Conservation (phyloP, 495 filamentous ascomycete genomes). For the Sphaerosporella brunnea region DNA sequence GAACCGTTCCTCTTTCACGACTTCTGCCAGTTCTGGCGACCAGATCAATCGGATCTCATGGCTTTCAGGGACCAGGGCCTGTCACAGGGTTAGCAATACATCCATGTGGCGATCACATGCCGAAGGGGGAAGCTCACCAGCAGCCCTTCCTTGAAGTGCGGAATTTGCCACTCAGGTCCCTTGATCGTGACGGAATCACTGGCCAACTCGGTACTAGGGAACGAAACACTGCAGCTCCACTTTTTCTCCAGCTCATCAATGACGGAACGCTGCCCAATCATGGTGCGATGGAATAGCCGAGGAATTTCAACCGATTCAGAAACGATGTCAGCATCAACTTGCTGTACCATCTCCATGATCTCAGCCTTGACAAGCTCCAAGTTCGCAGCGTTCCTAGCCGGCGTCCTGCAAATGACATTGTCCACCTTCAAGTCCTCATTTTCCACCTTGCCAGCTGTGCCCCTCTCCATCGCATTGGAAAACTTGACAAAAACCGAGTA, state of each 20-base stretch:
- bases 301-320: constrained; percentile 83
- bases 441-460: constrained; percentile 67
- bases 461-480: constrained; percentile 95
- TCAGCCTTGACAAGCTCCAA: constrained; percentile 94
- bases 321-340: constrained; percentile 93
- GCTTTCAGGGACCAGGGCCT: constrained; percentile 91
- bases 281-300: constrained; percentile 82
- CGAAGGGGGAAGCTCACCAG: constrained; percentile 38
- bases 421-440: constrained; percentile 97
- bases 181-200: constrained; percentile 91
- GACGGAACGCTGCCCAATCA: constrained; percentile 67
- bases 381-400: constrained; percentile 89
- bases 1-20: constrained; percentile 63
- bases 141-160: constrained; percentile 85
- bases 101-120: too few relatives aligned
- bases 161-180: constrained; percentile 92
- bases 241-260: constrained; percentile 93
- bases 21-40: constrained; percentile 52
- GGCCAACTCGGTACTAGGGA: constrained; percentile 90
- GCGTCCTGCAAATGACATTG: constrained; percentile 96
- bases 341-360: constrained; percentile 98
- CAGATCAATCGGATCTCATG: constrained; percentile 76
- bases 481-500: constrained; percentile 99
- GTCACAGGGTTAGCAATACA: constrained; percentile 19
- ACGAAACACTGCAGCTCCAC: constrained; percentile 96